These are phyloP conservation scores for Ascochyta koolunga DNA, from an alignment of 2,329 filamentous ascomycete species.

Conservation along the genomic window DNA sequence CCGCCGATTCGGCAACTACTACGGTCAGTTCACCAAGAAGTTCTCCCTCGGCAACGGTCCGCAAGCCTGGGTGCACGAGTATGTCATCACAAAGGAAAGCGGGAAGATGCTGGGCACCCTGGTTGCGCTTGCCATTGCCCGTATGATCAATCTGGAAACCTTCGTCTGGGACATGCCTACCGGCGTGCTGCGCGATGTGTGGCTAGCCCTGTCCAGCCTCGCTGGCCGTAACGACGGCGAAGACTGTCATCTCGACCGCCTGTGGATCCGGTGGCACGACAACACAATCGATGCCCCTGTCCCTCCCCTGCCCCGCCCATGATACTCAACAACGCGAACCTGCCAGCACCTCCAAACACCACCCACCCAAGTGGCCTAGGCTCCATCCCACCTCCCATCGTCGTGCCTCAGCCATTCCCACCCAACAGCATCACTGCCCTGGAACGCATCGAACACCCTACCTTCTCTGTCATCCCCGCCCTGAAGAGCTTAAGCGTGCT, in stretches of 20 bases:
- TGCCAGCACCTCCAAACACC: slow-evolving; percentile 47
- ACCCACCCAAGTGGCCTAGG: slow-evolving; percentile 45
- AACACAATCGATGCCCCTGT: slow-evolving; percentile 60
- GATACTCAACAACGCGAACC: slow-evolving; percentile 46
- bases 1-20: slow-evolving; percentile 70
- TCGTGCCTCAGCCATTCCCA: slow-evolving; percentile 38
- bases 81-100: slow-evolving; percentile 80
- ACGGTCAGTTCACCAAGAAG: slow-evolving; percentile 78
- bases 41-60: slow-evolving; percentile 87
- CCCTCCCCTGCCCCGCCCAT: slow-evolving; percentile 47
- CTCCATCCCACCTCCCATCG: slow-evolving; percentile 40
- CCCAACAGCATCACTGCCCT: slow-evolving; percentile 39
- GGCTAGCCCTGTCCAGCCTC: slow-evolving; percentile 76
- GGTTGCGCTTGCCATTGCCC: slow-evolving; percentile 77
- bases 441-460: slow-evolving; percentile 74
- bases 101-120: slow-evolving; percentile 89
- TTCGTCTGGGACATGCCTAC: slow-evolving; percentile 93
- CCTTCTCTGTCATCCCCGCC: slow-evolving; percentile 77
- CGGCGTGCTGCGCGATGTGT: slow-evolving; percentile 79
- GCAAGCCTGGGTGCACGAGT: slow-evolving; percentile 77
- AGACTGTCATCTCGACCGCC: slow-evolving; percentile 70
- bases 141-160: slow-evolving; percentile 80
- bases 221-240: slow-evolving; percentile 65
- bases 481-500: slow-evolving; percentile 77
- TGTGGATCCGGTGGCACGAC: slow-evolving; percentile 86